These are phyloP conservation scores for Carex arenaria DNA, from an alignment of 202 grass and related monocot species.

Conservation along the genomic window DNA sequence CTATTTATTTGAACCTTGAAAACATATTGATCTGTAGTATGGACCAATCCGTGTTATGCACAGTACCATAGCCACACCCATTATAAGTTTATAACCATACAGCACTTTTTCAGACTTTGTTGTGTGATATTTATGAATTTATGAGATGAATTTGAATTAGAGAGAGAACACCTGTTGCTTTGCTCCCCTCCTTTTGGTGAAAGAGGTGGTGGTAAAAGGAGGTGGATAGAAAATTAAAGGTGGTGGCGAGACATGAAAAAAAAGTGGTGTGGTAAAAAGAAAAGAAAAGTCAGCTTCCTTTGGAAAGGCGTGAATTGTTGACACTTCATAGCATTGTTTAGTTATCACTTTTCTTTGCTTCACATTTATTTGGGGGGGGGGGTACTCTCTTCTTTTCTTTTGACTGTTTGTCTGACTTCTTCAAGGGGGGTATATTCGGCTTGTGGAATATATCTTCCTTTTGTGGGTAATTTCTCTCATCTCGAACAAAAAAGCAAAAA, in stretches of 20 bases:
- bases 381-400: conserved; percentile 11
- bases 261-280: conserved; percentile 11
- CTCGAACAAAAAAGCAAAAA: not conserved
- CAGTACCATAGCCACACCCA: too few species aligned
- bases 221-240: not conserved
- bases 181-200: conserved; percentile 5
- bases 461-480: not conserved
- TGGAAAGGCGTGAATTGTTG: conserved; percentile 23
- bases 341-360: conserved; percentile 17
- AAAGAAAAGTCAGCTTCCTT: conserved; percentile 29
- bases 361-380: not conserved
- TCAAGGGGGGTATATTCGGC: not conserved
- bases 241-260: not conserved
- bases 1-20: too few species aligned
- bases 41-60: too few species aligned
- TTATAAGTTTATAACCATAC: not conserved
- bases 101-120: not conserved
- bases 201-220: not conserved
- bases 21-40: too few species aligned
- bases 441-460: not conserved
- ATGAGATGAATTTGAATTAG: not conserved
- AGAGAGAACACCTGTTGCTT: not conserved
- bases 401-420: conserved; percentile 25
- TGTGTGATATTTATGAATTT: not conserved
- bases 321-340: conserved; percentile 8